These are phyloP conservation scores for Solanum aculeatissimum DNA, from an alignment of 305 asterid genomes.

Conservation along the genomic window DNA sequence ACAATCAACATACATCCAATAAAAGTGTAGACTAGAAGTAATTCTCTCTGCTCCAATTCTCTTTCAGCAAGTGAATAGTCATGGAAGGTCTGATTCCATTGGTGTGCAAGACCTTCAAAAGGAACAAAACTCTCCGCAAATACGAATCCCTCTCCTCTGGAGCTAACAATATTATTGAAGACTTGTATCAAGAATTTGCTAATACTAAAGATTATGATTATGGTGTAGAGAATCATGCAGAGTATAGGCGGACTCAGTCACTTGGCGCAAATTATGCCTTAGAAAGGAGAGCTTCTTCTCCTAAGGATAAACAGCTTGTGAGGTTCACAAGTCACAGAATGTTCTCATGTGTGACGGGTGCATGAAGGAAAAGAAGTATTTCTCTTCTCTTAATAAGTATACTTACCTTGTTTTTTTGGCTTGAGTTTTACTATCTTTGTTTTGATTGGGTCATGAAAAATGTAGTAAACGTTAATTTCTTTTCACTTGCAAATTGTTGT, in stretches of 20 bases:
- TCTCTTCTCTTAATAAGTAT: not conserved
- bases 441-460: not conserved
- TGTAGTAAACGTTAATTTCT: not conserved
- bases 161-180: slow-evolving; percentile 17
- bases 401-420: not conserved
- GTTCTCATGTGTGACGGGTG: slow-evolving; percentile 58
- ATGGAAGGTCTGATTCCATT: slow-evolving; percentile 71
- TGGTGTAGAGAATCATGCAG: not conserved
- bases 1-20: not conserved
- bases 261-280: slow-evolving; percentile 11
- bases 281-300: not conserved
- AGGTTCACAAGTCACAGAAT: slow-evolving; percentile 57
- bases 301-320: slow-evolving; percentile 39
- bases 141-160: slow-evolving; percentile 45
- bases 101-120: slow-evolving; percentile 41
- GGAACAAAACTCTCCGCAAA: slow-evolving; percentile 22
- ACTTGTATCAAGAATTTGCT: slow-evolving; percentile 18
- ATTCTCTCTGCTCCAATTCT: not conserved
- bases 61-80: not conserved
- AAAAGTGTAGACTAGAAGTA: not conserved
- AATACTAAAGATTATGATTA: not conserved
- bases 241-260: slow-evolving; percentile 35
- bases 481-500: not conserved
- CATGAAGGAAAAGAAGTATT: not conserved
- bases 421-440: not conserved